phyloP scores from a whole-genome alignment of 2,329 filamentous ascomycete genomes.

The Mycosphaerella sp. region DNA sequence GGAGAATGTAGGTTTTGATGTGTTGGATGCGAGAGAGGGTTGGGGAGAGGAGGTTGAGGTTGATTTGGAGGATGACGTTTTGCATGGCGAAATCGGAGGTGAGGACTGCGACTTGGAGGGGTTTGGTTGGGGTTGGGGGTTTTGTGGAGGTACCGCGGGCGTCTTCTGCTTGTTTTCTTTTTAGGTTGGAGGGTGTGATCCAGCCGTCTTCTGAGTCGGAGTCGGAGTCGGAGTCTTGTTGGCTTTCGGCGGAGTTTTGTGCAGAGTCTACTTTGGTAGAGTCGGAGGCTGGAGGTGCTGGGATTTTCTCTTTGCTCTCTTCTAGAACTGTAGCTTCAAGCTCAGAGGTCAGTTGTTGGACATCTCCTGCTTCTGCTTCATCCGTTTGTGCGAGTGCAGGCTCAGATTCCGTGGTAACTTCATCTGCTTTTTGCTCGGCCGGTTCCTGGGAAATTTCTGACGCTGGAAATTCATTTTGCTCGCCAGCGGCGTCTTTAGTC shows the following conservation, averaged over 20 bases:
- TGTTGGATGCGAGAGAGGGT: slow-evolving; percentile 72
- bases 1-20: slow-evolving; percentile 80
- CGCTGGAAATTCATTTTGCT: neutral
- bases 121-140: slow-evolving; percentile 48
- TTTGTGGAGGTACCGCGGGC: slow-evolving; percentile 39
- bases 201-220: slow-evolving; percentile 62
- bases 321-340: slow-evolving; percentile 8
- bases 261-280: slow-evolving; percentile 26
- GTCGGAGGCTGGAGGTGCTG: slow-evolving; percentile 7
- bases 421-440: neutral
- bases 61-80: slow-evolving; percentile 91
- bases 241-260: slow-evolving; percentile 24
- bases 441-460: neutral
- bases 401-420: neutral
- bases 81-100: slow-evolving; percentile 98
- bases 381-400: neutral
- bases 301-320: slow-evolving; percentile 4
- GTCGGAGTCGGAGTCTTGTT: slow-evolving; percentile 43
- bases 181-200: slow-evolving; percentile 92
- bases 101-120: slow-evolving; percentile 81
- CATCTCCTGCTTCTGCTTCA: neutral
- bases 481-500: neutral
- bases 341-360: slow-evolving; percentile 13
- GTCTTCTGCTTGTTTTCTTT: slow-evolving; percentile 70
- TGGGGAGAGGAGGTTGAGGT: slow-evolving; percentile 79